Evolutionary conservation across 2,329 filamentous ascomycete species (phyloP), one percentile per base, ranked within the genome.

Genomic region (Bertia moriformis): DNA sequence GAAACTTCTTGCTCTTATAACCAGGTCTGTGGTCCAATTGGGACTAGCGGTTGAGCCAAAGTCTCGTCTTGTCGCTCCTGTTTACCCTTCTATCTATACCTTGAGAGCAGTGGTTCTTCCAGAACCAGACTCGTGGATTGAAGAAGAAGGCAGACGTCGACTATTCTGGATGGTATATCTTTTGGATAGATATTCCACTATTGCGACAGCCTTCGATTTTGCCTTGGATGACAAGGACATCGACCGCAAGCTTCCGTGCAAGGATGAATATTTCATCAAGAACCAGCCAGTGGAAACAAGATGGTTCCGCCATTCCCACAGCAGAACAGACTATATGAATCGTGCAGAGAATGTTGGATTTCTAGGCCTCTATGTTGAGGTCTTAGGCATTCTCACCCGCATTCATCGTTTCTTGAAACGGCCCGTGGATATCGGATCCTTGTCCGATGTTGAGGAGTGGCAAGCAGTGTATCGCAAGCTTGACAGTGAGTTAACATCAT

Each of bases 121-220:
- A 2, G 54, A 52, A 4, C 61, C 61, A 1, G 54, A 57, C 13
- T 62, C 61, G 1, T 65, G 60, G 59, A 62, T 65, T 19, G 61
- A 65, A 39, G 62, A 65, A 19, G 61, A 65, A 43, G 58, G 62
- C 4, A 49, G 62, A 2, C 46, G 61, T 3, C 53, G 61, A 2
- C 47, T 63, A 0, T 62, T 59, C 38, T 65, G 61, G 61, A 63
- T 65, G 57, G 58, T 64, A 0, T 65, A 64, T 37, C 53, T 63
- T 12, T 52, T 65, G 5, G 62, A 65, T 40, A 52, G 62, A 30
- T 65, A 65, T 30, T 58, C 61, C 1, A 62, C 62, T 0, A 56
- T 65, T 29, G 59, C 59, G 4, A 60, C 60, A 1, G 58, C 57
- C 0, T 59, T 61, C 40, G 59, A 63, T 41, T 65, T 64, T 40